These are phyloP conservation scores for Solanum megistacrolobum DNA, from an alignment of 257 asterid genomes.

Conservation along the genomic window DNA sequence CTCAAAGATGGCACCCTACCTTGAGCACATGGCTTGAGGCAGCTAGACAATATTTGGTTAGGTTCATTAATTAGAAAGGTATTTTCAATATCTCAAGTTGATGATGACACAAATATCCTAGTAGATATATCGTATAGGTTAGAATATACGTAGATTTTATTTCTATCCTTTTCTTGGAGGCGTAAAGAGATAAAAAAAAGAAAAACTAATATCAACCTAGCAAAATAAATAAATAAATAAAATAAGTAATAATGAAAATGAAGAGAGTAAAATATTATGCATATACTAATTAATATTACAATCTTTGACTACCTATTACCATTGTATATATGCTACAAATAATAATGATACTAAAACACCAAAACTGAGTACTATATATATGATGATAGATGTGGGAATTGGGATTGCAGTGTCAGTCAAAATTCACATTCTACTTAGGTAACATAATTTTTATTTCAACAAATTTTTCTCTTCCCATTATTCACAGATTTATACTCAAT, in stretches of 20 bases:
- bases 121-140: background rate
- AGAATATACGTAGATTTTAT: too few relatives aligned
- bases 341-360: background rate
- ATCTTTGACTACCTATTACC: background rate
- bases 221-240: too few relatives aligned
- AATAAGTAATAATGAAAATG: background rate
- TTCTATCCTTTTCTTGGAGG: rapidly evolving
- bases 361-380: background rate
- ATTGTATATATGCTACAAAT: background rate
- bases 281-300: background rate
- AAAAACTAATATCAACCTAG: background rate
- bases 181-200: background rate
- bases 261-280: background rate
- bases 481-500: background rate
- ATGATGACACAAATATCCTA: background rate
- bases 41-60: background rate
- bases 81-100: background rate
- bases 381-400: background rate
- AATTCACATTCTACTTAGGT: background rate
- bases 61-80: background rate
- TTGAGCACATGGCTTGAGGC: background rate
- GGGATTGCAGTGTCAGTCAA: background rate
- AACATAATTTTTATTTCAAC: background rate
- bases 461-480: background rate
- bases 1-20: background rate